Percentiles rank a stretch among this genome's conserved stretches.
These are phyloP conservation scores for Solanum virginianum DNA, from an alignment of 257 asterid species.

Conservation along the genomic window DNA sequence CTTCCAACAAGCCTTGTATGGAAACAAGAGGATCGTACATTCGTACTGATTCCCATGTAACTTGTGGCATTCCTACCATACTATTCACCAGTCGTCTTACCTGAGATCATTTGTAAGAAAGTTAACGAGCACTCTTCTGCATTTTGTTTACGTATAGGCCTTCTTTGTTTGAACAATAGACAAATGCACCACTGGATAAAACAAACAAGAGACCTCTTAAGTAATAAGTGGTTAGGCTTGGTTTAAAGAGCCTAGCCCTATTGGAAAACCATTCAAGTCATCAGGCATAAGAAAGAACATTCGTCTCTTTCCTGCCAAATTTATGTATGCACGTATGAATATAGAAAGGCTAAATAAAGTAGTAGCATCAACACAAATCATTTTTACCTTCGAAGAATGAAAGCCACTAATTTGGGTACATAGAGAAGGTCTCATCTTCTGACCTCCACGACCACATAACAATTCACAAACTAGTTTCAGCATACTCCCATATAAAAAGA, in stretches of 20 bases:
- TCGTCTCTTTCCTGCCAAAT: not conserved
- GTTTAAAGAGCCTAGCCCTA: not conserved
- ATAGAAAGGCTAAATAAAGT: not conserved
- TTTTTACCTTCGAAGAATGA: slow-evolving; percentile 42
- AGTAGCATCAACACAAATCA: not conserved
- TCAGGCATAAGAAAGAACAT: not conserved
- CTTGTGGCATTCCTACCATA: not conserved
- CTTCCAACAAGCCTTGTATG: not conserved
- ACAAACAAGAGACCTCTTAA: not conserved
- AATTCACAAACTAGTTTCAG: slow-evolving; percentile 38
- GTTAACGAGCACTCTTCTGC: not conserved
- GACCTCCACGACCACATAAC: slow-evolving; percentile 20
- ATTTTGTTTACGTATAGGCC: not conserved
- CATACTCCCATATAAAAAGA: slow-evolving; percentile 20
- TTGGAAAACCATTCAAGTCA: not conserved
- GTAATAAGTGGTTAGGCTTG: not conserved
- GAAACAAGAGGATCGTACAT: not conserved
- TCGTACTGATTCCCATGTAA: not conserved
- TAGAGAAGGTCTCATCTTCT: slow-evolving; percentile 22
- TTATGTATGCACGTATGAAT: not conserved
- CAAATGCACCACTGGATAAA: not conserved
- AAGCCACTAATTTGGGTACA: slow-evolving; percentile 24
- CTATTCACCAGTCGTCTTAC: not conserved
- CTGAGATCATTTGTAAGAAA: not conserved
- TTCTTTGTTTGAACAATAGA: not conserved